phyloP scores from a whole-genome alignment of 2,329 filamentous ascomycete genomes.

The Lasiodiplodia citricola region DNA sequence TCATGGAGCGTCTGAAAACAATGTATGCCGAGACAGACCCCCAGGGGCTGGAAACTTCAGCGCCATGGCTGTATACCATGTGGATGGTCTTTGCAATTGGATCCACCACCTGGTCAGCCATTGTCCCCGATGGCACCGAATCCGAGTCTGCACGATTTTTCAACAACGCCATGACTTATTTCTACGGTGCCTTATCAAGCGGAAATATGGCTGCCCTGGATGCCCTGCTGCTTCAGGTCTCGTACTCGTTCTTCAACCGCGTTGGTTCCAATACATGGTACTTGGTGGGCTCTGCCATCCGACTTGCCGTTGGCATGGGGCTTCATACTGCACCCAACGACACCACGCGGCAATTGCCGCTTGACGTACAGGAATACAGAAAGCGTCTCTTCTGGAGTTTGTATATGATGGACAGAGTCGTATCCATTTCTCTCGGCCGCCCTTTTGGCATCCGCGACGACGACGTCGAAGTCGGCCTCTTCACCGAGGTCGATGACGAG shows the following conservation, averaged over 20 bases:
- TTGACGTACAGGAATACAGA: slow-evolving; percentile 43
- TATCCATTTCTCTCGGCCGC: slow-evolving; percentile 52
- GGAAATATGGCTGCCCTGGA: slow-evolving; percentile 42
- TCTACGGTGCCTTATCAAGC: slow-evolving; percentile 27
- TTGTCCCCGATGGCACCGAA: slow-evolving; percentile 38
- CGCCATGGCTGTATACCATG: slow-evolving; percentile 47
- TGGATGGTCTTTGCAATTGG: slow-evolving; percentile 59
- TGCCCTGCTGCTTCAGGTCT: slow-evolving; percentile 54
- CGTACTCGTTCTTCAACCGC: slow-evolving; percentile 57
- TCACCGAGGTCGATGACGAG: slow-evolving; percentile 46
- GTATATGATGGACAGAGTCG: slow-evolving; percentile 58
- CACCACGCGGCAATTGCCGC: not conserved
- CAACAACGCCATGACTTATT: slow-evolving; percentile 52
- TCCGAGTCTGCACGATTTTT: slow-evolving; percentile 54
- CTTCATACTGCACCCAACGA: slow-evolving; percentile 43
- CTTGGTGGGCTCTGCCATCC: slow-evolving; percentile 51
- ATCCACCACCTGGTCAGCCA: slow-evolving; percentile 52
- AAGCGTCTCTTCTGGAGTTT: slow-evolving; percentile 55
- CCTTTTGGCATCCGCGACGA: slow-evolving; percentile 55
- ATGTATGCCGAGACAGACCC: not conserved
- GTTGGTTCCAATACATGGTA: slow-evolving; percentile 57
- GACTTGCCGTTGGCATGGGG: slow-evolving; percentile 52
- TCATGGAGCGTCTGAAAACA: slow-evolving; percentile 40
- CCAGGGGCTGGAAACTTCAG: slow-evolving; percentile 33
- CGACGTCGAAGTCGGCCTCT: slow-evolving; percentile 52